These are phyloP conservation scores for Trichoderma semiorbis DNA, from an alignment of 2,329 filamentous ascomycete genomes.

Conservation along the genomic window DNA sequence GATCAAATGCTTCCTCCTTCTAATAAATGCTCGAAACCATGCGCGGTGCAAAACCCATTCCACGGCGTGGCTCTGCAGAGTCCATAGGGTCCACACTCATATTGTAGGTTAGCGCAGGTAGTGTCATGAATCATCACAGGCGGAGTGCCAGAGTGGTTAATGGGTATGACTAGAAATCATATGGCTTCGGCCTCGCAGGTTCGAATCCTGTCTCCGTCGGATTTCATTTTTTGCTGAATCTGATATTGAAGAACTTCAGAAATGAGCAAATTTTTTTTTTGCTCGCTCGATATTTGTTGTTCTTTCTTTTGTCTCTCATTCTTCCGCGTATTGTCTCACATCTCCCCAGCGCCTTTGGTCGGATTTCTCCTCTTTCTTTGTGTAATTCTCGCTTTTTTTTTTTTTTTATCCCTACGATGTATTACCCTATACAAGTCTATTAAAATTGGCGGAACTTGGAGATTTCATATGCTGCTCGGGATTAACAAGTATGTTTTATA, in stretches of 20 bases:
- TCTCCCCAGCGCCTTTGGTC: not conserved
- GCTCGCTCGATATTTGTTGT: not conserved
- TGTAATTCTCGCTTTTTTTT: not conserved
- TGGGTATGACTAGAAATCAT: constrained; percentile 20
- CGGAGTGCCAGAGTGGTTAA: constrained; percentile 19
- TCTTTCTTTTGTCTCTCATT: not conserved
- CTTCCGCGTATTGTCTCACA: not conserved
- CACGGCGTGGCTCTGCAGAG: too few relatives aligned
- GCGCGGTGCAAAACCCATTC: not conserved
- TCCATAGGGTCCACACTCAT: not conserved
- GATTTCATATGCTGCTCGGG: not conserved
- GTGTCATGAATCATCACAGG: not conserved
- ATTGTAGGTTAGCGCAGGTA: not conserved
- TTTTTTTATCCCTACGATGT: too few relatives aligned
- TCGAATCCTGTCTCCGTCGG: constrained; percentile 19
- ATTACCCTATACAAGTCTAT: not conserved
- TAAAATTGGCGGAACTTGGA: not conserved
- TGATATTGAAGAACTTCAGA: too few relatives aligned
- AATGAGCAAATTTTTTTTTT: not conserved
- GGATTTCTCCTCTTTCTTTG: not conserved
- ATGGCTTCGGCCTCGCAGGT: constrained; percentile 19
- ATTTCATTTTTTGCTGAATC: not conserved
- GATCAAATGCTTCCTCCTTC: not conserved
- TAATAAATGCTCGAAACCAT: not conserved
- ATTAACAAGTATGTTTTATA: not conserved